Percentiles rank a stretch among this genome's conserved stretches.
Conservation (phyloP, 164 flowering plant genomes). For the Magnolia kwangsiensis region DNA sequence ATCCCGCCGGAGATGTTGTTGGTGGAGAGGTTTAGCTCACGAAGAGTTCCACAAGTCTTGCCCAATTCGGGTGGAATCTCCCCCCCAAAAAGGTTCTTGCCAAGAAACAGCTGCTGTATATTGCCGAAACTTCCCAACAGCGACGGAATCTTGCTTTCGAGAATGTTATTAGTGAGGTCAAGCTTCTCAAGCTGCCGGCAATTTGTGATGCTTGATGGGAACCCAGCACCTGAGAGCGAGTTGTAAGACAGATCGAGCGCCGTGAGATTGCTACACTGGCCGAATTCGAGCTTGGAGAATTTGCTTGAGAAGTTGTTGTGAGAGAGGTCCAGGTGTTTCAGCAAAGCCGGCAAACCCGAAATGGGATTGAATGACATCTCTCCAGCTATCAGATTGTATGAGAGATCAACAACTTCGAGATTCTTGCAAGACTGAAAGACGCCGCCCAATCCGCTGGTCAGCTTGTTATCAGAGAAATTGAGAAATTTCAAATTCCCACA, state of each 20-base stretch:
- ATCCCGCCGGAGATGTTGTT: slow-evolving; percentile 58
- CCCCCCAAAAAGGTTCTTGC: slow-evolving; percentile 52
- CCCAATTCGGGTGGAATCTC: slow-evolving; percentile 58
- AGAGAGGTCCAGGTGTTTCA: slow-evolving; percentile 50
- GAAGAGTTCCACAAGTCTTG: slow-evolving; percentile 39
- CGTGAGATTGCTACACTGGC: slow-evolving; percentile 50
- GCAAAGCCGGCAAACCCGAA: slow-evolving; percentile 9
- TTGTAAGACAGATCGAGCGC: slow-evolving; percentile 50
- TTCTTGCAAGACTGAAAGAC: slow-evolving; percentile 33
- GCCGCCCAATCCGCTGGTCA: slow-evolving; percentile 36
- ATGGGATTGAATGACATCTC: slow-evolving; percentile 10
- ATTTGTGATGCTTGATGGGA: slow-evolving; percentile 37
- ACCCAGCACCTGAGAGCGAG: slow-evolving; percentile 34
- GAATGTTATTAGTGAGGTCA: slow-evolving; percentile 44
- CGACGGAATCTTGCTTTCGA: slow-evolving; percentile 41
- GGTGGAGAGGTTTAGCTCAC: slow-evolving; percentile 59
- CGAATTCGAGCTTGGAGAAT: slow-evolving; percentile 41
- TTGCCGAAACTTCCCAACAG: slow-evolving; percentile 36
- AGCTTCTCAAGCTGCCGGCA: slow-evolving; percentile 49
- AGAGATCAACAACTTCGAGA: slow-evolving; percentile 51
- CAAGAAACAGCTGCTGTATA: slow-evolving; percentile 45
- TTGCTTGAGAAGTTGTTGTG: slow-evolving; percentile 60
- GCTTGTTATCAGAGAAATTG: slow-evolving; percentile 54
- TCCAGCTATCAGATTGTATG: slow-evolving; percentile 40
- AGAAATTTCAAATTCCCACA: slow-evolving; percentile 47